Percentiles rank a stretch among this genome's conserved stretches.
phyloP scores from a whole-genome alignment of 257 asterid species.

The Solanum peruvianum region DNA sequence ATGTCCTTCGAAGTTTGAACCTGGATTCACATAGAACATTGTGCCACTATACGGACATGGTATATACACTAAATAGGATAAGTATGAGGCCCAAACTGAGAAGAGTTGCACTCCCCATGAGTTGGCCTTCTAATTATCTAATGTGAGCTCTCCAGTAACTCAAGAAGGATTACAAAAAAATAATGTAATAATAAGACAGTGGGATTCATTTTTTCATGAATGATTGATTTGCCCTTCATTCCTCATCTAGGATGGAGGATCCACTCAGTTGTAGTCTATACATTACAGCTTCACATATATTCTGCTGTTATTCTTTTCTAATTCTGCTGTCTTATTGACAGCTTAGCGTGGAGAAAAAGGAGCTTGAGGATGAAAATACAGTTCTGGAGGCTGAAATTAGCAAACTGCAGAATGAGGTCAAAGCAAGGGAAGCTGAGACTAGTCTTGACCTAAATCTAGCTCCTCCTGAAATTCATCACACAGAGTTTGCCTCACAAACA shows the following conservation, averaged over 20 bases:
- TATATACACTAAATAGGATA: not conserved
- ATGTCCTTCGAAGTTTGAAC: not conserved
- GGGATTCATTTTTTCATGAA: not conserved
- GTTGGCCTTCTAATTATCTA: not conserved
- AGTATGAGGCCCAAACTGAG: not conserved
- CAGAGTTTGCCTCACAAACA: conserved; percentile 1
- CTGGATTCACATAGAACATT: not conserved
- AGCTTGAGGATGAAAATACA: conserved; percentile 39
- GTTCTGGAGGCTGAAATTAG: conserved; percentile 31
- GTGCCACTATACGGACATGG: not conserved
- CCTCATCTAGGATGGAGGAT: not conserved
- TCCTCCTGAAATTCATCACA: conserved; percentile 21
- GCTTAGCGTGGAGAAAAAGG: conserved; percentile 40
- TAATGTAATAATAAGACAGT: not conserved
- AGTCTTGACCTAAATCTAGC: conserved; percentile 34
- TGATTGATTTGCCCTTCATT: not conserved
- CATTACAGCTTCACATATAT: not conserved
- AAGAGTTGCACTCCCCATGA: not conserved
- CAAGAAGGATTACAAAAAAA: not conserved
- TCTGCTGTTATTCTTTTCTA: not conserved
- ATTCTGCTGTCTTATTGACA: not conserved
- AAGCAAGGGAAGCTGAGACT: conserved; percentile 12
- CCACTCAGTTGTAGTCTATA: not conserved
- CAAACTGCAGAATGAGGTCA: conserved; percentile 25
- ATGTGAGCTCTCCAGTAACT: not conserved